Percentiles rank a stretch among this genome's conserved stretches.
phyloP scores from a whole-genome alignment of 371 early-diverging fungal species.

The Neoconidiobolus thromboides region DNA sequence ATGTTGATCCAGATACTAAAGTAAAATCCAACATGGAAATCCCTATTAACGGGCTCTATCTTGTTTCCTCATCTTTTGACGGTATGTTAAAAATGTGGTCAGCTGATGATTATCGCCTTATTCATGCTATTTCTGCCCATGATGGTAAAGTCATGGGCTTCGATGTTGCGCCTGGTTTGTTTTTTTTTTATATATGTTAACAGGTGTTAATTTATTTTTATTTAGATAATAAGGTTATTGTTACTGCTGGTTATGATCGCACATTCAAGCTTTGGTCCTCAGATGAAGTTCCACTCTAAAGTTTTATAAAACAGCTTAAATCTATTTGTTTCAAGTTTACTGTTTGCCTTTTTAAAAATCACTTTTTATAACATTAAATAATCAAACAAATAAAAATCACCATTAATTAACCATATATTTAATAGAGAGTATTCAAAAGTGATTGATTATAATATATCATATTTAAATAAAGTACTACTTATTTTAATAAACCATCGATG shows the following conservation, averaged over 20 bases:
- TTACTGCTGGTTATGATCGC: conserved; percentile 74
- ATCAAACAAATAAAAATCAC: too few species aligned
- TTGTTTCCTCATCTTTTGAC: conserved; percentile 62
- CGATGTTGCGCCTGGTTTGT: conserved; percentile 53
- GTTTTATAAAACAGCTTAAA: too few species aligned
- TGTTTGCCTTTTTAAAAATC: too few species aligned
- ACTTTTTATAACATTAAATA: too few species aligned
- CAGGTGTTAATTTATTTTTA: background rate
- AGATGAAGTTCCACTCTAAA: conserved; percentile 12
- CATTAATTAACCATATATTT: too few species aligned
- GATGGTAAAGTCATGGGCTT: conserved; percentile 80
- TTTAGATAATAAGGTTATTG: conserved; percentile 58
- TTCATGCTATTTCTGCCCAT: conserved; percentile 70
- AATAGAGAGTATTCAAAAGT: too few species aligned
- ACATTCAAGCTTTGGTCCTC: conserved; percentile 84
- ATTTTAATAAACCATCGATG: too few species aligned
- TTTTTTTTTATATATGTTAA: background rate
- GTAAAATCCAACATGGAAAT: conserved; percentile 3
- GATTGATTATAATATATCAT: too few species aligned
- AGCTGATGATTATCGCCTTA: conserved; percentile 75
- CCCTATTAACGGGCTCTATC: conserved; percentile 27
- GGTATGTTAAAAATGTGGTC: conserved; percentile 86
- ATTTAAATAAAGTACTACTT: too few species aligned
- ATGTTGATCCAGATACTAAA: conserved; percentile 6
- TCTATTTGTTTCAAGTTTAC: too few species aligned